A percentile compares a stretch with the other conserved stretches of the same genome.
These are phyloP conservation scores for Termitomyces sp. DNA, from an alignment of 768 basidiomycete species.

Conservation along the genomic window DNA sequence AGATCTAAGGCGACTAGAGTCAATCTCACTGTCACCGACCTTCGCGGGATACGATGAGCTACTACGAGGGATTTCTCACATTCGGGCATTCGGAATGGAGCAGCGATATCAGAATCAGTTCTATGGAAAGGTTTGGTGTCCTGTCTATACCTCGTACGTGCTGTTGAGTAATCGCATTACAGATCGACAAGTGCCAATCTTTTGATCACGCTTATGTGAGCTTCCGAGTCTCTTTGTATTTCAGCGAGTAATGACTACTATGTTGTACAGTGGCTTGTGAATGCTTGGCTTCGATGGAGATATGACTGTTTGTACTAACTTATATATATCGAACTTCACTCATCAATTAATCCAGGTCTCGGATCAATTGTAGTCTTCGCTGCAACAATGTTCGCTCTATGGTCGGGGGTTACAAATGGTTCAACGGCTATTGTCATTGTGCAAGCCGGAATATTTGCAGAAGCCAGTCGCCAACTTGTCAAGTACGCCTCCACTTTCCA, in stretches of 20 bases:
- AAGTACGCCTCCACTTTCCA: slow-evolving; percentile 28
- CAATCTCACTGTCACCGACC: slow-evolving; percentile 64
- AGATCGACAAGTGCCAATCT: slow-evolving; percentile 66
- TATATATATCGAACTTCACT: neutral
- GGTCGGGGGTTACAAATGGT: slow-evolving; percentile 52
- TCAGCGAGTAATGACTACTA: neutral
- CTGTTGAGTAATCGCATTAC: slow-evolving; percentile 29
- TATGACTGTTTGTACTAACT: slow-evolving; percentile 54
- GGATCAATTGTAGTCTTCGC: slow-evolving; percentile 69
- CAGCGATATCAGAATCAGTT: slow-evolving; percentile 61
- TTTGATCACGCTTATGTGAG: slow-evolving; percentile 70
- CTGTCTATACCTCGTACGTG: slow-evolving; percentile 8
- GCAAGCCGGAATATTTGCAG: slow-evolving; percentile 66
- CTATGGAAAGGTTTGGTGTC: slow-evolving; percentile 43
- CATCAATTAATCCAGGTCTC: slow-evolving; percentile 36
- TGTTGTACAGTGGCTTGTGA: slow-evolving; percentile 56
- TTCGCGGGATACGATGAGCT: slow-evolving; percentile 75
- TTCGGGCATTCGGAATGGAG: slow-evolving; percentile 74
- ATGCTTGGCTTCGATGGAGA: slow-evolving; percentile 68
- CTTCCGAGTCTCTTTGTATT: slow-evolving; percentile 22
- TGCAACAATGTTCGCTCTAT: slow-evolving; percentile 67
- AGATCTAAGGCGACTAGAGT: slow-evolving; percentile 66
- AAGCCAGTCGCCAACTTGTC: slow-evolving; percentile 63
- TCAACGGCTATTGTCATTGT: slow-evolving; percentile 70
- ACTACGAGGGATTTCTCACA: slow-evolving; percentile 60